A percentile compares a stretch with the other conserved stretches of the same genome.
These are phyloP conservation scores for Stagonosporopsis rhizophila DNA, from an alignment of 2,329 filamentous ascomycete genomes.

Conservation along the genomic window DNA sequence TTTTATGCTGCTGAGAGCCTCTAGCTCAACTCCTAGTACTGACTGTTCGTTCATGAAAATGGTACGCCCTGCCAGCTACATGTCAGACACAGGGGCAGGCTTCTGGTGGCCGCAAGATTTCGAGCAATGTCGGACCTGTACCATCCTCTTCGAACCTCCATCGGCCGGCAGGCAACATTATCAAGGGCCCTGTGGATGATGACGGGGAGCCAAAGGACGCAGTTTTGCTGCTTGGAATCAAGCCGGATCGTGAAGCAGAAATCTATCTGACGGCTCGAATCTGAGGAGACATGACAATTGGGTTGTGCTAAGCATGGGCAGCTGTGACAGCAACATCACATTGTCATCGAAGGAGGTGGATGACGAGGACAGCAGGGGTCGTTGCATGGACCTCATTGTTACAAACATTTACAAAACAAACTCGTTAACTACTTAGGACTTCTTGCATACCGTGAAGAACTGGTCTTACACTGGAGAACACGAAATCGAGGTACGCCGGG, in stretches of 20 bases:
- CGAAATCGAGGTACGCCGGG: neutral
- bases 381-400: too few relatives aligned
- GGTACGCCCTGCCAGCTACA: slow-evolving; percentile 40
- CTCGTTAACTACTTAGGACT: neutral
- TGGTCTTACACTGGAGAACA: slow-evolving; percentile 10
- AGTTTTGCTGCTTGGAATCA: slow-evolving; percentile 67
- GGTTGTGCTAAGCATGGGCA: slow-evolving; percentile 63
- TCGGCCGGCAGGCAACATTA: slow-evolving; percentile 53
- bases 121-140: slow-evolving; percentile 38
- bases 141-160: slow-evolving; percentile 51
- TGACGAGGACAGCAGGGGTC: too few relatives aligned
- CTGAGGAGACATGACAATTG: slow-evolving; percentile 67
- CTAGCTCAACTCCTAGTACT: neutral
- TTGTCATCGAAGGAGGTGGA: too few relatives aligned
- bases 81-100: slow-evolving; percentile 51
- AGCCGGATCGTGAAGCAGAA: slow-evolving; percentile 69
- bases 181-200: slow-evolving; percentile 64
- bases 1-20: slow-evolving; percentile 27
- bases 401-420: too few relatives aligned
- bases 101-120: slow-evolving; percentile 47
- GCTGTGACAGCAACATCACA: too few relatives aligned
- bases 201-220: slow-evolving; percentile 65
- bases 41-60: slow-evolving; percentile 32
- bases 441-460: slow-evolving; percentile 17
- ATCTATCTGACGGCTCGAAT: slow-evolving; percentile 67